phyloP scores from a whole-genome alignment of 306 rosid species.

The Vigna unguiculata region DNA sequence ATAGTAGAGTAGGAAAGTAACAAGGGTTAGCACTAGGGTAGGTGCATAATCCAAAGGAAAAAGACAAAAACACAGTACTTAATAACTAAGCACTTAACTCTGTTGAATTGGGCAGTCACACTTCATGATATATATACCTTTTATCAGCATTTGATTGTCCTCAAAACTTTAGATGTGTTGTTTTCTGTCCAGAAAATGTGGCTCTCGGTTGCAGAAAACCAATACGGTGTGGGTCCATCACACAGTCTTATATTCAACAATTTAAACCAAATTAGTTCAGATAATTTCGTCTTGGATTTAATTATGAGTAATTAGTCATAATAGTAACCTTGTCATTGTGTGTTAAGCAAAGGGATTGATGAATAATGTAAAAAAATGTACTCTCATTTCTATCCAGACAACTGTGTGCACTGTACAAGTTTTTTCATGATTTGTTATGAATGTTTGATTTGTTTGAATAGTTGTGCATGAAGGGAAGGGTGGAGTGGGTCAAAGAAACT shows the following conservation, averaged over 20 bases:
- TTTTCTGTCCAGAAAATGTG: conserved; percentile 25
- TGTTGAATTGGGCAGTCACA: conserved; percentile 35
- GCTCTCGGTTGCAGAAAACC: background rate
- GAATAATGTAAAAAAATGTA: background rate
- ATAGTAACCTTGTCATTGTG: background rate
- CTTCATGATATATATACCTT: conserved; percentile 35
- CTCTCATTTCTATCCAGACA: background rate
- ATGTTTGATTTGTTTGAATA: conserved; percentile 3
- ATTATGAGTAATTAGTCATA: too few relatives aligned
- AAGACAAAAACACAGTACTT: conserved; percentile 33
- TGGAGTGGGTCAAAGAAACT: conserved; percentile 50
- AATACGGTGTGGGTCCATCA: background rate
- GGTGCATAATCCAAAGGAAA: conserved; percentile 28
- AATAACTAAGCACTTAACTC: background rate
- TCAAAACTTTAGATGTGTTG: conserved; percentile 29
- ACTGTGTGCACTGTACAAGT: background rate
- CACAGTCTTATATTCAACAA: background rate
- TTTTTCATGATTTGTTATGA: conserved; percentile 45
- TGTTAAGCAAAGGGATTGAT: background rate
- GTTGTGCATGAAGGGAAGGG: conserved; percentile 10
- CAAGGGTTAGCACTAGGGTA: background rate
- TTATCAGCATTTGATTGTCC: conserved; percentile 48
- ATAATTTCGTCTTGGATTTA: too few relatives aligned
- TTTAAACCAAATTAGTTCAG: background rate
- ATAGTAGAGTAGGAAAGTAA: background rate